Percentiles rank a stretch among this genome's conserved stretches.
Evolutionary conservation across 129 eudicot species (phyloP).

Genomic region (Cynara cardunculus): DNA sequence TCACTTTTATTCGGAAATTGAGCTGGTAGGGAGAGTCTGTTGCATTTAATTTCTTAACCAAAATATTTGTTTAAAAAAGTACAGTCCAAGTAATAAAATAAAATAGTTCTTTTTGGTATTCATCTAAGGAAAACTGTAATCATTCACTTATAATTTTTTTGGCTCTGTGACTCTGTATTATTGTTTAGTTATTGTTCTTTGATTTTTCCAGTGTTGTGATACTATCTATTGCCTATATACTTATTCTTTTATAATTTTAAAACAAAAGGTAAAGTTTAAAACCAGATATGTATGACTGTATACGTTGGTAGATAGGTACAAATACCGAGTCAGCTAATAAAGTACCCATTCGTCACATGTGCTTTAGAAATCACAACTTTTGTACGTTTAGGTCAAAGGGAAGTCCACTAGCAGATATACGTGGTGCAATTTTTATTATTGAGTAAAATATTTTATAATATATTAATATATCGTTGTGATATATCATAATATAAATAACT

Average conservation of each 20-base stretch:
- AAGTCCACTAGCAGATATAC: neutral
- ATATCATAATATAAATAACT: too few species aligned
- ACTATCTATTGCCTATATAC: neutral
- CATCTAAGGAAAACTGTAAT: too few species aligned
- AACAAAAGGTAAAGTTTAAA: neutral
- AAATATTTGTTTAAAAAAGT: too few species aligned
- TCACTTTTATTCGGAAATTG: neutral
- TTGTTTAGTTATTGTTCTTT: neutral
- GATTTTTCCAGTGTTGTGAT: neutral
- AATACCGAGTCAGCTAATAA: neutral
- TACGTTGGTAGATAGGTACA: neutral
- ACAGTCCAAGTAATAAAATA: too few species aligned
- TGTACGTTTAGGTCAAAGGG: neutral
- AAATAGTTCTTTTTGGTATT: too few species aligned
- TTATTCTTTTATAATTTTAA: neutral
- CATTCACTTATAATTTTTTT: neutral
- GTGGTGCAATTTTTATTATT: neutral
- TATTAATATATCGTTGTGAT: too few species aligned
- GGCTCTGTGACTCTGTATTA: too few species aligned
- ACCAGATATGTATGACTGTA: neutral
- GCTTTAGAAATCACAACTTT: neutral
- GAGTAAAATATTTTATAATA: neutral
- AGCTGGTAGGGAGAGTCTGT: too few species aligned
- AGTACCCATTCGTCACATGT: neutral
- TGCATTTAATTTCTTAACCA: too few species aligned